A percentile compares a stretch with the other conserved stretches of the same genome.
Conservation (phyloP, 2,329 filamentous ascomycete genomes). For the Calonectria ilicicola region DNA sequence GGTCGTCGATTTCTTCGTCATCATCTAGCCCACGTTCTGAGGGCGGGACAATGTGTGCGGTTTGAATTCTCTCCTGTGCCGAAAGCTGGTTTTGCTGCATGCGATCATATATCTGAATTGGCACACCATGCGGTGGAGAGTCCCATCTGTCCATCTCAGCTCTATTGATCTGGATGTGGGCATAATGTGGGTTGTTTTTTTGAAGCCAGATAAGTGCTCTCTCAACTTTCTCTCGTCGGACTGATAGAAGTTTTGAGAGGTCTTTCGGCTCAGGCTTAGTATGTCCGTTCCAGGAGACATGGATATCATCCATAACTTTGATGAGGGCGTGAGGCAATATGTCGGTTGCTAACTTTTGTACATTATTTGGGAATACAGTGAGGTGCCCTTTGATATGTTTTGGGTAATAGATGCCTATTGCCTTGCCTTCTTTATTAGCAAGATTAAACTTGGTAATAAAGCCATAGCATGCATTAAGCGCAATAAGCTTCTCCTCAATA, state of each 20-base stretch:
- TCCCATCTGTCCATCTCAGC: constrained; percentile 6
- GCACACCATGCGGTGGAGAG: background rate
- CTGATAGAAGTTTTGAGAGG: background rate
- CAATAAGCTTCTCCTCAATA: too few relatives aligned
- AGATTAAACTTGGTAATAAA: too few relatives aligned
- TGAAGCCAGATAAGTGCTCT: background rate
- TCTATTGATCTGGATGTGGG: background rate
- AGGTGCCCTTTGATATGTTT: background rate
- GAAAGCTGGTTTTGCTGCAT: background rate
- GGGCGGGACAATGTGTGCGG: background rate
- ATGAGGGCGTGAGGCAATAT: background rate
- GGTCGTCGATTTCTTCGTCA: background rate
- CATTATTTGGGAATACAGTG: constrained; percentile 4
- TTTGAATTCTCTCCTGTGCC: background rate
- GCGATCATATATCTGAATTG: background rate
- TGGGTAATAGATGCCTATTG: background rate
- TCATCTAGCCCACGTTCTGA: background rate
- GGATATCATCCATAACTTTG: background rate
- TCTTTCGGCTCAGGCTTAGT: background rate
- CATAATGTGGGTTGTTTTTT: background rate
- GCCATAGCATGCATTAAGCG: too few relatives aligned
- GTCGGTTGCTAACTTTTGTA: background rate
- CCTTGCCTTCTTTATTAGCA: too few relatives aligned
- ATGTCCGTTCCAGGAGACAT: background rate
- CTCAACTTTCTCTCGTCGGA: background rate